Evolutionary conservation across 208 protist species (phyloP).

Genomic region (Trypanosoma vivax): DNA sequence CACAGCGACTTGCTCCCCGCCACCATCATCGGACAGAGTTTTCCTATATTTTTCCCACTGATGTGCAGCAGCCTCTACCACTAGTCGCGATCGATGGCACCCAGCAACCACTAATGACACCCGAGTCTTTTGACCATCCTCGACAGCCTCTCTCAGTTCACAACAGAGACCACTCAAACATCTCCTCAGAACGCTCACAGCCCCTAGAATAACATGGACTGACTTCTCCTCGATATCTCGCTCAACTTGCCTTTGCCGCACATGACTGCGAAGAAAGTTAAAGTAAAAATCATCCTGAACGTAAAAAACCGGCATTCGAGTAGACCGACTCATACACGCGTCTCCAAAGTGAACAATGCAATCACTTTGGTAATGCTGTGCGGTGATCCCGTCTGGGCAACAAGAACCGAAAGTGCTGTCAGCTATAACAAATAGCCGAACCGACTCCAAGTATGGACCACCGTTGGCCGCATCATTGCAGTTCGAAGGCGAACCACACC

Average conservation of each 20-base stretch:
- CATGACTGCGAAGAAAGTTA: background rate
- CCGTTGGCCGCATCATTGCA: background rate
- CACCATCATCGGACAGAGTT: background rate
- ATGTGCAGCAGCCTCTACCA: constrained; percentile 5
- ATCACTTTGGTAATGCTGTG: constrained; percentile 77
- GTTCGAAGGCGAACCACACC: background rate
- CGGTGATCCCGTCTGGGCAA: constrained; percentile 89
- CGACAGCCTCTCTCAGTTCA: background rate
- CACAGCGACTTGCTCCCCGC: constrained; percentile 1
- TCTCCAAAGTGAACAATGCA: constrained; percentile 89
- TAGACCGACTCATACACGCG: constrained; percentile 81
- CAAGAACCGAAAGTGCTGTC: constrained; percentile 91
- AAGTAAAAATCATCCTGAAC: constrained; percentile 53
- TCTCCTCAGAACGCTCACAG: constrained; percentile 10
- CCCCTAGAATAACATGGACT: constrained; percentile 18
- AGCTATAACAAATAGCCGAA: constrained; percentile 74
- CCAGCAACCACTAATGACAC: constrained; percentile 24
- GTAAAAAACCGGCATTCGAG: constrained; percentile 76
- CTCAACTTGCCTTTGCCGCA: constrained; percentile 3
- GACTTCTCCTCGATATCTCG: background rate
- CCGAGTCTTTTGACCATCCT: background rate
- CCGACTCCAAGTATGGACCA: background rate
- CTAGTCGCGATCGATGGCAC: constrained; percentile 13
- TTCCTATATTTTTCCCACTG: constrained; percentile 1
- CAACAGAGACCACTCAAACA: background rate